Conservation (phyloP, 2,329 filamentous ascomycete species). For the Escovopsis weberi region DNA sequence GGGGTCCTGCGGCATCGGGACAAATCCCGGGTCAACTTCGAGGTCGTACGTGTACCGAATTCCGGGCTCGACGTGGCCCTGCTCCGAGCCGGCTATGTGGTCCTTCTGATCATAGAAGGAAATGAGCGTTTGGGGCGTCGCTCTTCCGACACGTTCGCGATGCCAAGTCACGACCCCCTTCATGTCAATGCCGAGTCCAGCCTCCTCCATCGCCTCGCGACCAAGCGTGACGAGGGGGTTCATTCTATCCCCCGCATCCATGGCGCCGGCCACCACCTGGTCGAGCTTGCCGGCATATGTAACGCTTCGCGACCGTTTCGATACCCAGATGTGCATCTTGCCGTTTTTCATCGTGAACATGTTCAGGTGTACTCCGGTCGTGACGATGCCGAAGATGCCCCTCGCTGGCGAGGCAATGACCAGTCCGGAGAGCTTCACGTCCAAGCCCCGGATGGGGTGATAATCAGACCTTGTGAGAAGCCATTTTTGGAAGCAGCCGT, state of each 20-base stretch:
- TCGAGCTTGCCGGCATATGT: constrained; percentile 22
- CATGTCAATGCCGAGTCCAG: constrained; percentile 14
- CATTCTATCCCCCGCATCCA: constrained; percentile 16
- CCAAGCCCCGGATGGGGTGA: constrained; percentile 16
- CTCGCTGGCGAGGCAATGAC: constrained; percentile 18
- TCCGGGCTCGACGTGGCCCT: constrained; percentile 22
- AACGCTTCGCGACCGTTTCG: constrained; percentile 14
- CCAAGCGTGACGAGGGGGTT: constrained; percentile 14
- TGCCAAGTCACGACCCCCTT: constrained; percentile 9
- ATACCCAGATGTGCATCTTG: constrained; percentile 19
- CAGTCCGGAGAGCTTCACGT: constrained; percentile 10
- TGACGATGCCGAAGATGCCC: constrained; percentile 22
- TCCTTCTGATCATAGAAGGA: constrained; percentile 22
- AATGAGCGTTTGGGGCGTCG: constrained; percentile 13
- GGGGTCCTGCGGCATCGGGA: constrained; percentile 12
- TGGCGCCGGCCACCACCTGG: constrained; percentile 22
- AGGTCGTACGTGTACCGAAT: constrained; percentile 24
- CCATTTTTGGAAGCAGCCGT: constrained; percentile 15
- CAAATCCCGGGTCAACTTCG: constrained; percentile 12
- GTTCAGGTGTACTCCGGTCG: constrained; percentile 23
- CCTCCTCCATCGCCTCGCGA: constrained; percentile 21
- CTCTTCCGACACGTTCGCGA: constrained; percentile 10
- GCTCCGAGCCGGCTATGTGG: constrained; percentile 14
- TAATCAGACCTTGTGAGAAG: constrained; percentile 10
- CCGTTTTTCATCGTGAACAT: constrained; percentile 17